phyloP scores from a whole-genome alignment of 2,329 filamentous ascomycete species.

The Ascochyta fabae region DNA sequence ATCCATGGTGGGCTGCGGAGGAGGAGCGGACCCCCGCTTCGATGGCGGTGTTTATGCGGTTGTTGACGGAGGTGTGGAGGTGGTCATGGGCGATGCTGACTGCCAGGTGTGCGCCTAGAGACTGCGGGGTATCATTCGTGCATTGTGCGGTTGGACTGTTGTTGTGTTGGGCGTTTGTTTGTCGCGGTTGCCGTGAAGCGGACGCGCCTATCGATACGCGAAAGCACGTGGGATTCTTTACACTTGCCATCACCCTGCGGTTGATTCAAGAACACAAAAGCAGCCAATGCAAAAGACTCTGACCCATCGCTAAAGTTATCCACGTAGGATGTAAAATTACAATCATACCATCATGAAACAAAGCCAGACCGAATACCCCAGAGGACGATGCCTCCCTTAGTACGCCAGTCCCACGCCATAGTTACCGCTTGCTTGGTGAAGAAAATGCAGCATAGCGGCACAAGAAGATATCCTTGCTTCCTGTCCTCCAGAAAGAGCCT shows the following conservation, averaged over 20 bases:
- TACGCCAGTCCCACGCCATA: constrained; percentile 5
- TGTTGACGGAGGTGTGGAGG: background rate
- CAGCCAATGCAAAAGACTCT: background rate
- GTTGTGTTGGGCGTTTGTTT: constrained; percentile 7
- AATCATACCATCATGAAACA: constrained; percentile 4
- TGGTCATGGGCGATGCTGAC: background rate
- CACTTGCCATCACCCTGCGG: background rate
- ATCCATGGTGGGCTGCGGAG: constrained; percentile 37
- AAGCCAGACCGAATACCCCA: background rate
- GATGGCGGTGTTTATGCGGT: constrained; percentile 17
- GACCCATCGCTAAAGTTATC: background rate
- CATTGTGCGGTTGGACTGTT: background rate
- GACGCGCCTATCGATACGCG: constrained; percentile 12
- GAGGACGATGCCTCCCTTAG: constrained; percentile 1
- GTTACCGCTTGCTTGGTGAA: background rate
- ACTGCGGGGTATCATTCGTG: background rate
- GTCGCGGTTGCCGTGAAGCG: constrained; percentile 4
- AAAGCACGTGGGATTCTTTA: constrained; percentile 8
- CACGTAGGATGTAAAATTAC: constrained; percentile 2
- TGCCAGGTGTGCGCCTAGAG: background rate
- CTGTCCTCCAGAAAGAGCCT: background rate
- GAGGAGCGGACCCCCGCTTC: constrained; percentile 28
- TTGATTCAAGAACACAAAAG: background rate
- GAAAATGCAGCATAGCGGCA: constrained; percentile 4
- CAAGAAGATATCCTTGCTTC: background rate